Base-by-base conservation (phyloP, 148 eudicot genomes). In the Camellia japonica region DNA sequence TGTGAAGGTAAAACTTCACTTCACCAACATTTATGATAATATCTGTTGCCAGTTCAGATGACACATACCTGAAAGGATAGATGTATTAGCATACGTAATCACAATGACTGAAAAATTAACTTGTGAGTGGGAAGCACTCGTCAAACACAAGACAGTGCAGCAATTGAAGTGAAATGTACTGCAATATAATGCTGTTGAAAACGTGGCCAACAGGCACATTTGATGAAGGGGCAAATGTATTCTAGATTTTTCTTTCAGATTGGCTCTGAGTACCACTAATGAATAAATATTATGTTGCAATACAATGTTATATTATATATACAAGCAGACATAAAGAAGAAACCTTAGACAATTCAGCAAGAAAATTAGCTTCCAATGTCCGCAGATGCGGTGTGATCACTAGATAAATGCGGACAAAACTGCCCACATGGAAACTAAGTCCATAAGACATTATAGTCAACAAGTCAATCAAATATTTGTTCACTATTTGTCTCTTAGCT, bases 41-140 rank as follows among this genome's bases (percentile, higher is more conserved):
- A 88, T 92, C 97, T 43, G 92, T 81, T 62, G 88, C 90, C 89
- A 92, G 85, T 75, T 92, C 97, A 68, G 93, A 92, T 30, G 87
- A 83, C 60, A 90, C 86, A 44, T 88, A 86, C 87, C 95, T 92
- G 92, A 88, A 79, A 58, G 75, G 83, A 72, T 30, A 74, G 16
- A 78, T 59, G 55, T 73, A 58, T 49, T 12, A 75, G 23, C 19
- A n/a, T 78, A 46, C 18, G 1, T 30, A 30, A 54, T 15, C 1
- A 8, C 5, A 52, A n/a, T 30, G 19, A 54, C 14, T 18, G 30
- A 16, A 43, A 66, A 73, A 44, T 64, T 51, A 51, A 66, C 47
- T 54, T 11, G 52, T 1, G n/a, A 12, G 13, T 14, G 47, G 23
- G 49, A 49, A 12, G 61, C 6, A 49, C 52, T 5, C 7, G 52